Evolutionary conservation across 2,329 filamentous ascomycete species (phyloP), one percentile per base, ranked within the genome.

Genomic region (Ustulina deusta): DNA sequence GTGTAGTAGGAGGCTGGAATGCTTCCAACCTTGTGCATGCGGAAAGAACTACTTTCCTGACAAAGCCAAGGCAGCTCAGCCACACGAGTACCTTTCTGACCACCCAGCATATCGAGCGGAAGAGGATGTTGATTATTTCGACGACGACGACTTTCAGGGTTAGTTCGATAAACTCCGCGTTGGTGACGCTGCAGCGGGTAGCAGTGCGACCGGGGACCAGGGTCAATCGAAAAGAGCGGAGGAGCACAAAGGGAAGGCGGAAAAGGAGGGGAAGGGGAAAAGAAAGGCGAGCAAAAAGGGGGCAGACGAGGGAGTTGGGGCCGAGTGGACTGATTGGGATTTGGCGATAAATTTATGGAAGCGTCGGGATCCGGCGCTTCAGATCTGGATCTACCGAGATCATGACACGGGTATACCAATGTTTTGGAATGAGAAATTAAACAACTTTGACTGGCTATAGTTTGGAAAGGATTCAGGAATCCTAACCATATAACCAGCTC

Each of bases 131-230:
- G 17, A 44, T 44, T 44, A 44, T 44, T 44, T 20, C n/a, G 42
- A 44, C 42, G 42, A 44, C 42, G 42, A 44, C 42, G 42, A 44
- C 42, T 15, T 44, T 44, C 20, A 44, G 42, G 42, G 42, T 44
- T 15, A 44, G 42, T 48, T 48, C 22, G 44, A 48, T 48, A 48
- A 48, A 48, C 44, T 48, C 44, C 22, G 44, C 44, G 20, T 48
- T 48, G 27, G 44, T 48, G 44, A 48, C 44, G 44, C 44, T 48
- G 44, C 17, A 48, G 44, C 44, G 22, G 27, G 44, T 20, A 48
- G 44, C 22, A 48, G 22, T 48, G 44, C 44, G 44, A 48, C 22
- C 44, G 44, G 44, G 44, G 44, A 48, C 44, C 22, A 27, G 22
- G 44, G 44, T 10, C 38, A n/a, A 42, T 10, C 17, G 38, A 42